Conservation (phyloP, 306 rosid species). For the Cucurbita ficifolia region DNA sequence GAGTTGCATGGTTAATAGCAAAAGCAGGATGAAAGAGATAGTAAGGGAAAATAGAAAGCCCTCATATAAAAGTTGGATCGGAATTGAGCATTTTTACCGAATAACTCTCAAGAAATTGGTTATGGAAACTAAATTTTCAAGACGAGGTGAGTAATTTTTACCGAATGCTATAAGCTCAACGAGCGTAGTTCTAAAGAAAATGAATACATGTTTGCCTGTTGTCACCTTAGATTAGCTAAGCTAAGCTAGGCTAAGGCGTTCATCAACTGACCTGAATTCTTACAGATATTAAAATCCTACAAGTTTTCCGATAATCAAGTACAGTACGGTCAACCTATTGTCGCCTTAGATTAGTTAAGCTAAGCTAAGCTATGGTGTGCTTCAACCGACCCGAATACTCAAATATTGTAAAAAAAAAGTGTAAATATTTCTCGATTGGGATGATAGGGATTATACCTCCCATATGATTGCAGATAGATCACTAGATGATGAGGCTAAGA, state of each 20-base stretch:
- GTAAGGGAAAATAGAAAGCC: not conserved
- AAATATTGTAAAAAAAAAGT: too few species aligned
- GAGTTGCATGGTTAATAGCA: not conserved
- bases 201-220: slow-evolving; percentile 27
- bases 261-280: not conserved
- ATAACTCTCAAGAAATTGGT: slow-evolving; percentile 61
- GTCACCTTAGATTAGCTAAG: not conserved
- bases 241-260: not conserved
- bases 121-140: slow-evolving; percentile 37
- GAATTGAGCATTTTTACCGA: not conserved
- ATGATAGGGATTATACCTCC: slow-evolving; percentile 49
- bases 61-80: not conserved
- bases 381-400: not conserved
- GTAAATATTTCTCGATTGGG: too few species aligned
- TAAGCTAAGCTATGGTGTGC: not conserved
- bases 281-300: not conserved
- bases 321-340: not conserved
- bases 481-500: slow-evolving; percentile 86
- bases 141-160: slow-evolving; percentile 32
- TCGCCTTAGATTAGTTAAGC: not conserved
- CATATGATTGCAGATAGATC: slow-evolving; percentile 79
- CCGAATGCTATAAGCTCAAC: slow-evolving; percentile 36
- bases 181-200: slow-evolving; percentile 36
- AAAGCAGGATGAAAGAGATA: not conserved
- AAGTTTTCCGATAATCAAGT: not conserved